Conservation (phyloP, 805 yeast genomes). For the Hanseniaspora meyeri region DNA sequence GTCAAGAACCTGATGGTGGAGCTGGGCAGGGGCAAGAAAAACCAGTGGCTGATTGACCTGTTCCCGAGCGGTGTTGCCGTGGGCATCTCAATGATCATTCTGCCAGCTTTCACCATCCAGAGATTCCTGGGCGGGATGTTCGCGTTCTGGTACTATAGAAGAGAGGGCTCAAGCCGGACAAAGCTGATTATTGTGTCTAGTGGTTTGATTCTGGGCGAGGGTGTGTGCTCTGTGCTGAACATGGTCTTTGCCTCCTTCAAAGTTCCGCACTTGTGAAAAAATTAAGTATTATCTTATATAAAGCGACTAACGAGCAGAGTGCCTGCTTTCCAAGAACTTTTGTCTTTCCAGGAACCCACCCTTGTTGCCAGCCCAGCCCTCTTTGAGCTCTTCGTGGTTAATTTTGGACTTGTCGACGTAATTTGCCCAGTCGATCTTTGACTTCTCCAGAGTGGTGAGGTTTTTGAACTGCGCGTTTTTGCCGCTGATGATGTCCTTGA, state of each 20-base stretch:
- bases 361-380: constrained; percentile 40
- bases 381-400: constrained; percentile 63
- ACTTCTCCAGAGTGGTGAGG: constrained; percentile 82
- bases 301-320: constrained; percentile 19
- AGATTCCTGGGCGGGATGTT: constrained; percentile 79
- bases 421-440: constrained; percentile 87
- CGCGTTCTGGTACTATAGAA: constrained; percentile 45
- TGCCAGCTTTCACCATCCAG: constrained; percentile 88
- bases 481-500: constrained; percentile 62
- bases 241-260: constrained; percentile 64
- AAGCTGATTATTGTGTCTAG: constrained; percentile 77
- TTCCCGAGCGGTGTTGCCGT: constrained; percentile 94
- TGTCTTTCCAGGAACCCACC: constrained; percentile 87
- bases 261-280: constrained; percentile 41
- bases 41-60: constrained; percentile 32
- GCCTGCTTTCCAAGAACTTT: constrained; percentile 60
- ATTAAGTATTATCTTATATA: neutral
- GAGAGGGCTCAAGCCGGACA: constrained; percentile 37
- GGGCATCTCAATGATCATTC: constrained; percentile 89
- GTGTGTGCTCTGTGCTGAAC: constrained; percentile 69
- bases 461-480: constrained; percentile 50
- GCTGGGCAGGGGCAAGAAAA: constrained; percentile 28
- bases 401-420: constrained; percentile 71
- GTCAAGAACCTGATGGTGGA: constrained; percentile 44
- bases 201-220: constrained; percentile 90